Conservation (phyloP, 2,329 filamentous ascomycete genomes). For the Neofusicoccum sp. region DNA sequence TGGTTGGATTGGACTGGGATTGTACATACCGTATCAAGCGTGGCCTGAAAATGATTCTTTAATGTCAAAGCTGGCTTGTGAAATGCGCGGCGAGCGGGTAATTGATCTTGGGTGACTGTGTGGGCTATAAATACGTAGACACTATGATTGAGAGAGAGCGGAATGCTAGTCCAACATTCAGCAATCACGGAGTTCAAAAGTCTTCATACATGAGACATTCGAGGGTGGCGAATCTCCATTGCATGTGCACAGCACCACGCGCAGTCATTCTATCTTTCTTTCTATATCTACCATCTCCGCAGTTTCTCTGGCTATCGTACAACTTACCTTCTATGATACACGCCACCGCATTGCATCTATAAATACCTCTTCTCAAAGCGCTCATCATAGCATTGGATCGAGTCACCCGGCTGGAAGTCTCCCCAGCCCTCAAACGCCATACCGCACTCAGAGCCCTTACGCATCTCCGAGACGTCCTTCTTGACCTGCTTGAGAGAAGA, state of each 20-base stretch:
- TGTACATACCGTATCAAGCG: slow-evolving; percentile 5
- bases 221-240: too few species aligned
- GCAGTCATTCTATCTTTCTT: too few species aligned
- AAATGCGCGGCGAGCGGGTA: background rate
- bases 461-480: slow-evolving; percentile 85
- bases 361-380: slow-evolving; percentile 65
- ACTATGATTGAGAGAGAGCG: too few species aligned
- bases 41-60: background rate
- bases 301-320: background rate
- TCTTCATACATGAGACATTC: too few species aligned
- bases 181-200: too few species aligned
- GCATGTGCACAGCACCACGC: too few species aligned
- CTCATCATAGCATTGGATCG: slow-evolving; percentile 85
- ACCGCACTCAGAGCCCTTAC: slow-evolving; percentile 91
- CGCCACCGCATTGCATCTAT: slow-evolving; percentile 25
- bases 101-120: too few species aligned
- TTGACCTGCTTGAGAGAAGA: slow-evolving; percentile 86
- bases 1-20: background rate
- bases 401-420: slow-evolving; percentile 75
- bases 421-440: slow-evolving; percentile 80
- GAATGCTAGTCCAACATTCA: too few species aligned
- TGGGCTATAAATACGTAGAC: too few species aligned
- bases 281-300: too few species aligned
- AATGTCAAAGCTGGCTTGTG: background rate
- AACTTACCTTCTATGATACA: background rate